A percentile compares a stretch with the other conserved stretches of the same genome.
phyloP scores from a whole-genome alignment of 345 rosid species.

The Gossypium turneri region DNA sequence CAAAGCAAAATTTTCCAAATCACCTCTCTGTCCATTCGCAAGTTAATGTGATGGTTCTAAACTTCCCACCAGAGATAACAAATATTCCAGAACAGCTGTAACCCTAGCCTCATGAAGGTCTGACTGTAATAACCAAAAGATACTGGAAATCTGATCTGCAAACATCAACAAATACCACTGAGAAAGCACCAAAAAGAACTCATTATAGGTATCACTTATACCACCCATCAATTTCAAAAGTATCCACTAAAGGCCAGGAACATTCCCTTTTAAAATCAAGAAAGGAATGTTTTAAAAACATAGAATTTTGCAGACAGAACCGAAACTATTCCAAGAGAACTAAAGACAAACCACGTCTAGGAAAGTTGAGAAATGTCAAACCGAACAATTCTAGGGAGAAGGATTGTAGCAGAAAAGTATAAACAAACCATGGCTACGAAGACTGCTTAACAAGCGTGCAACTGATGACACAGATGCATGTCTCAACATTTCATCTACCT shows the following conservation, averaged over 20 bases:
- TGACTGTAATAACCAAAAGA: slow-evolving; percentile 71
- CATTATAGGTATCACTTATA: background rate
- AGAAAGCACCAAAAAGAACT: slow-evolving; percentile 17
- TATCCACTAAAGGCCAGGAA: background rate
- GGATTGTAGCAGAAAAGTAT: slow-evolving; percentile 6
- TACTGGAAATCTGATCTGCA: slow-evolving; percentile 62
- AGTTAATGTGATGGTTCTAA: too few species aligned
- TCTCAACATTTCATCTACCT: slow-evolving; percentile 75
- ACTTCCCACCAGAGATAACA: too few species aligned
- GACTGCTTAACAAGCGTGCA: slow-evolving; percentile 58
- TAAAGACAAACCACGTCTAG: background rate
- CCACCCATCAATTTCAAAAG: slow-evolving; percentile 6
- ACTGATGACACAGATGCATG: slow-evolving; percentile 53
- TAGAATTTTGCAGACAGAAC: background rate
- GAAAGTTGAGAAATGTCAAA: background rate
- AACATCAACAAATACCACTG: slow-evolving; percentile 16
- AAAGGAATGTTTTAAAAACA: background rate
- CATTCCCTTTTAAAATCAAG: background rate
- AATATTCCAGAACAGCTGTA: slow-evolving; percentile 46
- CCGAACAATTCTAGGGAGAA: background rate
- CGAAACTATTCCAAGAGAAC: background rate
- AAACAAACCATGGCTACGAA: slow-evolving; percentile 68
- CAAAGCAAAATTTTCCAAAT: too few species aligned
- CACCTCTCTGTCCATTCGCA: too few species aligned
- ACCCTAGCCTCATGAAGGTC: slow-evolving; percentile 67